Base-by-base conservation (phyloP, 2,329 filamentous ascomycete genomes). In the Ascochyta clinopodiicola region DNA sequence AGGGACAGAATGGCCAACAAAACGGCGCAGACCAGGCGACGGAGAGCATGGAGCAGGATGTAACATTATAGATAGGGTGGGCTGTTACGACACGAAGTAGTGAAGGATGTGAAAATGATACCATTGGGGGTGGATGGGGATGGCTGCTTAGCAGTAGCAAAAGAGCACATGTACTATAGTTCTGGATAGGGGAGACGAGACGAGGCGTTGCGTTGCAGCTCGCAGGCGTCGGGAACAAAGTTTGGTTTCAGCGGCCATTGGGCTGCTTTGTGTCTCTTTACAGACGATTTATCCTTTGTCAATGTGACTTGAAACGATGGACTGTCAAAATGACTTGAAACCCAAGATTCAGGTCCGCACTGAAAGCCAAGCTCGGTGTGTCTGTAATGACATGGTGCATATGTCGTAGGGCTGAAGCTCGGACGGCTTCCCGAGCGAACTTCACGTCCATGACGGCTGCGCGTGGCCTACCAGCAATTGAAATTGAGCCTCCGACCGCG, bases 161-260 rank as follows among this genome's bases (percentile, higher is more conserved):
- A 49, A 55, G 60, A 61, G 59, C 60, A 64, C 61, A 29, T 68
- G 64, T 68, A 68, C 60, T 59, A 62, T 66, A 64, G 60, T 61
- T 62, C 62, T 63, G 56, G 62, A 57, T 54, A 58, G 35, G 51
- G 58, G 31, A 22, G 46, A 36, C 19, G 44, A 22, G 36, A 31
- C 37, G 37, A 43, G 50, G 13, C 10, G 21, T 12, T 12, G 37
- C 10, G 35, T 21, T 5, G 36, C 21, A 25, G 48, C 34, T 40
- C 22, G 45, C 13, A 17, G 45, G 40, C 31, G 39, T 50, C 40
- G 38, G 47, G 44, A 52, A 57, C 44, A 40, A 34, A 48, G 32
- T 32, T 45, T 46, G 47, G 38, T 52, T 59, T 58, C 39, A 25
- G 62, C 49, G 50, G 62, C 60, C 51, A 46, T 47, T 34, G 47